Evolutionary conservation across 176 grass and related monocot genomes (phyloP), one percentile per base, ranked within the genome.

Genomic region (Lolium perenne): DNA sequence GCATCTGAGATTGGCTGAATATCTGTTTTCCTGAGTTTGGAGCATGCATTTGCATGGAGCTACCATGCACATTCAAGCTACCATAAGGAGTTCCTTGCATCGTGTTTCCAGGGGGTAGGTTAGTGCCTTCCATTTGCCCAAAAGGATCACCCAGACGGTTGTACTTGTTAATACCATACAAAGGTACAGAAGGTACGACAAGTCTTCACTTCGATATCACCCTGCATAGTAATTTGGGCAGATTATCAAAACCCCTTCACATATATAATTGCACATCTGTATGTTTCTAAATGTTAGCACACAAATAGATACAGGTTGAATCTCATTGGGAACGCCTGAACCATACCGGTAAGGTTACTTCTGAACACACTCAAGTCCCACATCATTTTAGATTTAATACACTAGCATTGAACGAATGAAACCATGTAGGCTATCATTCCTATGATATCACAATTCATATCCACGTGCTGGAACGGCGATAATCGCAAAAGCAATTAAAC

Each of bases 61-160:
- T 82, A 40, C 80, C 59, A 66, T 90, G 88, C 15, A 88, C 81
- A 26, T 94, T 89, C 68, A 91, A 73, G 69, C 64, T 65, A 46
- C 86, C 71, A 86, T 82, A 94, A 67, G 89, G 62, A 83, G 35
- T 57, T 82, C 86, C 89, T 86, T 92, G 94, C 14, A 86, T 74
- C 61, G 57, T 90, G 47, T 47, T 91, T 82, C 83, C 87, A 68
- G 76, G 50, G 38, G 86, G 79, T 66, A 91, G 48, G 57, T 74
- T 92, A n/a, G 32, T 86, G 64, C 90, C 86, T 90, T 96, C 94
- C 97, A 99, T 99, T 77, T 88, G 22, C 41, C 80, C 82, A 81
- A 71, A 85, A 49, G 17, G 71, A 82, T 71, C 61, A 65, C 61
- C 4, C 14, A 32, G 9, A 45, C 10, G 35, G 63, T 64, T 38